Evolutionary conservation across 116 monocot genomes (phyloP), one percentile per base, ranked within the genome.

Genomic region (Phalaenopsis hybrid): DNA sequence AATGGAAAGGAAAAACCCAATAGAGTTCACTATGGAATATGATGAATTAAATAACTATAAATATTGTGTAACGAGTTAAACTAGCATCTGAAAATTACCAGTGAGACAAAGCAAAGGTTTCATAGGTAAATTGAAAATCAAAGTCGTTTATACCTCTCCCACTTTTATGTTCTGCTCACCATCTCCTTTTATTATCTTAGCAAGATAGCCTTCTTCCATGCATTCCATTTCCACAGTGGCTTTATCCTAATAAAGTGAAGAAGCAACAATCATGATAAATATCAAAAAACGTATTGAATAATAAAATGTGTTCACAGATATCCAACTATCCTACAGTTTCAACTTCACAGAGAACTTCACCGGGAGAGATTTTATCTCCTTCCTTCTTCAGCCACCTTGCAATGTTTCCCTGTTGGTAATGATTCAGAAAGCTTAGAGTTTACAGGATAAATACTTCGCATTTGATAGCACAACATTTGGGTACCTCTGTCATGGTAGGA

Each of bases 401-500:
- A 81, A 97, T 91, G 81, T 94, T 97, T 81, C 96, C 96, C 96
- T 97, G 57, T 72, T 25, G 51, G 31, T 77, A 18, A 52, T n/a
- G 33, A 48, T 45, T 8, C 46, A 5, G 59, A 25, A 44, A 34
- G 17, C 55, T 45, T 75, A 20, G 31, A 52, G 28, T 13, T 23
- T 20, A 76, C 15, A 49, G 23, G 18, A 85, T 68, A 31, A 16
- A 77, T 34, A 57, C 45, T 8, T 33, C 20, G 21, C 9, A n/a
- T 63, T 59, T 25, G 4, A 15, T 37, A 79, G n/a, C 21, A 76
- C 70, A 87, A 48, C 45, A 43, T 34, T 21, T 46, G 10, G 23
- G 77, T 80, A 94, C 97, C 95, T 97, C 97, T 31, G 97, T 97
- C 97, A 97, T 97, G 82, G 97, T 97, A 51, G 97, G 97, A 81